Base-by-base conservation (phyloP, 2,329 filamentous ascomycete species). In the Colletotrichum lentis region DNA sequence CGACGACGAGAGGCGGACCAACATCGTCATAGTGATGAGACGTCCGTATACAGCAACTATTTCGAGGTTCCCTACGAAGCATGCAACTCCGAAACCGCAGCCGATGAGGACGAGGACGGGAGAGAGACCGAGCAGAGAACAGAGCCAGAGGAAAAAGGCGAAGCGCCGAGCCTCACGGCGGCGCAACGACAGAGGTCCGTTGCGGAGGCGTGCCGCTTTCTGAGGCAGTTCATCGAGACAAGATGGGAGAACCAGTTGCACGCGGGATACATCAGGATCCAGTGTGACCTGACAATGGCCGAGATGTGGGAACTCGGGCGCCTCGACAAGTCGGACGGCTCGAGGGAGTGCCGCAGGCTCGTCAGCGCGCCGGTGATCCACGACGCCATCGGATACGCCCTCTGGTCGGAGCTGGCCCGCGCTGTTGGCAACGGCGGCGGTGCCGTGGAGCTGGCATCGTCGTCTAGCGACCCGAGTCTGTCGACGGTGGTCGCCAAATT, bases 311-410 rank as follows among this genome's bases (percentile, higher is more conserved):
- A 20, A 10, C n/a, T 62, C 16, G 67, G 67, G 6, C 52, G 22
- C 3, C 37, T 67, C n/a, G 10, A 24, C 10, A 44, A 56, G 57
- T 24, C n/a, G 6, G 52, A 67, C 0, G 67, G 67, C 16, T 46
- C 24, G 3, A 44, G 24, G 18, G 39, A 57, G n/a, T 69, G 63
- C 37, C 56, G 56, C 3, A 54, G 54, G 44, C 67, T 69, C 24
- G 5, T 69, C 63, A 62, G 24, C 8, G 67, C 63, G 6, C 67
- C 67, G 2, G 56, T 69, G 5, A 67, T 69, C 35, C 67, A 69
- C 63, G 67, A 69, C 18, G 63, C 44, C 3, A 62, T 69, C 1
- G 67, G 44, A 1, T 20, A 46, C 16, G 53, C 50, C 7, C 57
- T 69, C 27, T 67, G 56, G 63, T 20, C 20, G 10, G 44, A 62